Evolutionary conservation across 2,329 filamentous ascomycete species (phyloP), one percentile per base, ranked within the genome.

Genomic region (Fusarium sp.): DNA sequence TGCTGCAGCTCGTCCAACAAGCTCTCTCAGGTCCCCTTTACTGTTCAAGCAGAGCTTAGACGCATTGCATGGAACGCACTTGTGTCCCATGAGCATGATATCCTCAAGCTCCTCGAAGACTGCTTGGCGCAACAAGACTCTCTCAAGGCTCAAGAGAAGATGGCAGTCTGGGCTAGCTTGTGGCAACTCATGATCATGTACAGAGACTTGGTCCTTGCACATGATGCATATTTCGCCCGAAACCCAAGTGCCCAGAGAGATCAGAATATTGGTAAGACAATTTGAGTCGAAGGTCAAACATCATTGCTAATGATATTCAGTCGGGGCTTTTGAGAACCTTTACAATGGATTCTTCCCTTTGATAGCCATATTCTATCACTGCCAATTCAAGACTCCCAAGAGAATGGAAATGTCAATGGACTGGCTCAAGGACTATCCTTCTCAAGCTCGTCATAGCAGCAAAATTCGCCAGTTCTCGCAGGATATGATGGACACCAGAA

Each of bases 161-260:
- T 87, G 65, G 82, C 83, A n/a, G 74, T 87, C 28, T 88, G 86
- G 85, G 84, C 82, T 22, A 84, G 83, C 75, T 77, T 87, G 77
- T 87, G 87, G 85, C 84, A 87, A 68, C 77, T 87, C 63, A 84
- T 88, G 48, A 80, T 87, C 45, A 83, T 87, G 74, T 87, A 88
- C 68, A 82, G 83, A 28, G 84, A 87, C 60, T 77, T 87, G 52
- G 78, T 82, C 63, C 66, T 73, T 24, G 77, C 78, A 14, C 81
- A 80, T 67, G 79, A 81, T 60, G 65, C 62, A 30, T 78, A 79
- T 64, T 75, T 82, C 63, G 68, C 68, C 50, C 74, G 73, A 56
- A 70, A 78, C 48, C 71, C 73, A 28, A 60, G 61, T 24, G 69
- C 75, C 17, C 72, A 59, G 26, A 75, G 75, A 30, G 78, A 78